These are phyloP conservation scores for Macadamia tetraphylla DNA, from an alignment of 164 flowering plant genomes.

Conservation along the genomic window DNA sequence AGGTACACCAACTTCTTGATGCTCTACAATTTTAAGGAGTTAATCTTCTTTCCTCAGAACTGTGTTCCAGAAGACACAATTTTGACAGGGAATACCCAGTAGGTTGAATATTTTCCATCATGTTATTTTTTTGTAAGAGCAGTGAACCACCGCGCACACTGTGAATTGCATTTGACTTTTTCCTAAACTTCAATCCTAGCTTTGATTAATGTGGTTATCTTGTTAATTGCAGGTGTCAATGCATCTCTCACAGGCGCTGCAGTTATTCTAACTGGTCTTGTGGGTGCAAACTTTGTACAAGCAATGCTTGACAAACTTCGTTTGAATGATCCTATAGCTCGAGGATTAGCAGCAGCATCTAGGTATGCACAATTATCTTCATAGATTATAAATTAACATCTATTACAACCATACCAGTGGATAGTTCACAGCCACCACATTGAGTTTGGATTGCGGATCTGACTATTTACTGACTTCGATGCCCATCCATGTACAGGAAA, in stretches of 20 bases:
- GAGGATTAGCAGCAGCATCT: slow-evolving; percentile 96
- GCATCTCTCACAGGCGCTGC: slow-evolving; percentile 92
- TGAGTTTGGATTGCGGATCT: neutral
- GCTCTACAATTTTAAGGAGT: neutral
- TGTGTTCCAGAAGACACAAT: too few relatives aligned
- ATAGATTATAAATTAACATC: neutral
- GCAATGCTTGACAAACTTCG: slow-evolving; percentile 65
- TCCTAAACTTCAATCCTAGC: neutral
- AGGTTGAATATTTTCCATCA: too few relatives aligned
- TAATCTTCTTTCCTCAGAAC: neutral
- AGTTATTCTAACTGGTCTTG: slow-evolving; percentile 88
- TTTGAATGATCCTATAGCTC: slow-evolving; percentile 87
- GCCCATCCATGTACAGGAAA: too few relatives aligned
- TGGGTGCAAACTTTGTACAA: slow-evolving; percentile 96
- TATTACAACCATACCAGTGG: neutral
- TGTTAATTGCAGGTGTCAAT: slow-evolving; percentile 59
- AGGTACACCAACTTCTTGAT: slow-evolving; percentile 35
- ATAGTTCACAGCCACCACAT: neutral
- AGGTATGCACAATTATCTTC: slow-evolving; percentile 39
- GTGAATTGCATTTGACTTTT: neutral
- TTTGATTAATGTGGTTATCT: neutral
- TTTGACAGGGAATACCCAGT: too few relatives aligned
- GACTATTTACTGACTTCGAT: too few relatives aligned
- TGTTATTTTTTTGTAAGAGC: too few relatives aligned
- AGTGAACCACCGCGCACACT: too few relatives aligned